Conservation (phyloP, 257 asterid genomes). For the Solanum phureja region DNA sequence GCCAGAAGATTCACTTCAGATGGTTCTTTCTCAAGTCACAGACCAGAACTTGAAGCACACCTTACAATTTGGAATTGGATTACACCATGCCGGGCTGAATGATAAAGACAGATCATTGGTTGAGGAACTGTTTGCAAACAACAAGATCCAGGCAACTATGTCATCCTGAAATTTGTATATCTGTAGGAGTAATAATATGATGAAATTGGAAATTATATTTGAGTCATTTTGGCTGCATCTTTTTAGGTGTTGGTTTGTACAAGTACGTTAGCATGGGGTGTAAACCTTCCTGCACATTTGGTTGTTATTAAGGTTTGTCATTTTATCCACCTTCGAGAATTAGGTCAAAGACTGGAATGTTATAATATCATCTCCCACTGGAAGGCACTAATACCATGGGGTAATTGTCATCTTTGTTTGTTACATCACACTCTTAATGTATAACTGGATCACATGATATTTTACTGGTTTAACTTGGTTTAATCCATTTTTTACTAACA, state of each 20-base stretch:
- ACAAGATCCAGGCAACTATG: constrained; percentile 77
- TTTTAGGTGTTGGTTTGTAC: constrained; percentile 92
- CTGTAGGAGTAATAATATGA: constrained; percentile 1
- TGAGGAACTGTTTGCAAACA: constrained; percentile 96
- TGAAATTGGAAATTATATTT: neutral
- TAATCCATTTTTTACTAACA: neutral
- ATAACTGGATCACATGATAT: neutral
- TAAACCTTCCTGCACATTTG: constrained; percentile 97
- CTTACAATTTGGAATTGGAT: constrained; percentile 92
- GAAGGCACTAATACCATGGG: neutral
- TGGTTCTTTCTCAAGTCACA: constrained; percentile 85
- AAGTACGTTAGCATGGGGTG: constrained; percentile 99
- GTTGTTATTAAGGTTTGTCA: constrained; percentile 74
- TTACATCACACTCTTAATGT: neutral
- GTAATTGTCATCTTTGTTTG: neutral
- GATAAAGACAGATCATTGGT: constrained; percentile 95
- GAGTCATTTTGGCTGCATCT: constrained; percentile 7
- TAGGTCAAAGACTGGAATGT: neutral
- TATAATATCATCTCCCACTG: neutral
- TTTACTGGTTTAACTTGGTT: neutral
- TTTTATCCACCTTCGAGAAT: neutral
- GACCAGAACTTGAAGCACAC: constrained; percentile 98
- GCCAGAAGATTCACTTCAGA: constrained; percentile 93
- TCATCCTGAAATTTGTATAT: constrained; percentile 1
- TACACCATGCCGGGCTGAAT: constrained; percentile 95